A percentile compares a stretch with the other conserved stretches of the same genome.
Conservation (phyloP, 257 asterid genomes). For the Fraxinus cuspidata region DNA sequence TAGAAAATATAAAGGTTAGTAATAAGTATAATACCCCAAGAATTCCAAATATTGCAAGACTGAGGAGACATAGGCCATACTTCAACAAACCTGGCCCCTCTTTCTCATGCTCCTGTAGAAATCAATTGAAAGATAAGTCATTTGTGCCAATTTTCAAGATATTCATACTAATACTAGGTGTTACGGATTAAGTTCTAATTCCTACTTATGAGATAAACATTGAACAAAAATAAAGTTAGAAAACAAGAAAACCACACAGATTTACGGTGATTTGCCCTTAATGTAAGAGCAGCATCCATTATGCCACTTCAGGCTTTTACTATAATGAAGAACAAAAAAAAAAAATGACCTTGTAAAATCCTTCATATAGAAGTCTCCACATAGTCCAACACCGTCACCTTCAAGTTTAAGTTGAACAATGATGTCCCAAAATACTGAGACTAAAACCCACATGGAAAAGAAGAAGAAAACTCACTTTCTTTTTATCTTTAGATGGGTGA, state of each 20-base stretch:
- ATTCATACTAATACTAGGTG: neutral
- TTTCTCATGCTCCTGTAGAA: conserved; percentile 27
- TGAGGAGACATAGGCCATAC: conserved; percentile 52
- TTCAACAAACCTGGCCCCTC: conserved; percentile 52
- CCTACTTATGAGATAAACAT: neutral
- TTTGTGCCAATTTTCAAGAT: neutral
- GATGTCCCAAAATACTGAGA: neutral
- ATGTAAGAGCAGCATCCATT: neutral
- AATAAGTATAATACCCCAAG: conserved; percentile 50
- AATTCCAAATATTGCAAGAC: conserved; percentile 71
- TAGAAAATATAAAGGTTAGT: conserved; percentile 3
- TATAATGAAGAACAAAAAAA: neutral
- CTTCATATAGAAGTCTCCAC: neutral
- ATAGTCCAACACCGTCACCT: neutral
- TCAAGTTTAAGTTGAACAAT: neutral
- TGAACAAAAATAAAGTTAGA: neutral
- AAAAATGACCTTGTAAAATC: neutral
- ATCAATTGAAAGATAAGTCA: neutral
- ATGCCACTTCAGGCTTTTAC: neutral
- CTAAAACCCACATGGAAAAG: neutral
- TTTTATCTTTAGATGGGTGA: conserved; percentile 33
- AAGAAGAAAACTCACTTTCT: conserved; percentile 39
- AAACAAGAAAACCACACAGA: neutral
- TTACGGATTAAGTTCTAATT: neutral
- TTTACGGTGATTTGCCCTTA: neutral